Evolutionary conservation across 305 asterid genomes (phyloP).

Genomic region (Ajuga reptans): DNA sequence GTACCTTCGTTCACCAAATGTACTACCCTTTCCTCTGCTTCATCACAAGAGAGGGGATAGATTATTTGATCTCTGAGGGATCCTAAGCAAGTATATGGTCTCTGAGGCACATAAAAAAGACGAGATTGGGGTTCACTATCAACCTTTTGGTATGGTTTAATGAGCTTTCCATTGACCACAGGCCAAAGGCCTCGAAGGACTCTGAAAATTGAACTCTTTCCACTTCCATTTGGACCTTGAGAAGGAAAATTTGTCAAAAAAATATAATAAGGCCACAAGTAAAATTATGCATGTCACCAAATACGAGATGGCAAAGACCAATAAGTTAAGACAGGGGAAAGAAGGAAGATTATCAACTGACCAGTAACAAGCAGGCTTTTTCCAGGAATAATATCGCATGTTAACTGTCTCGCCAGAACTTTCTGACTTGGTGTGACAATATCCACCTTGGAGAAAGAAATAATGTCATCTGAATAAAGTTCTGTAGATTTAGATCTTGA

Average conservation of each 20-base stretch:
- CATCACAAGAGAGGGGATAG: slow-evolving; percentile 77
- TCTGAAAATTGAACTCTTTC: slow-evolving; percentile 94
- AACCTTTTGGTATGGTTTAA: slow-evolving; percentile 45
- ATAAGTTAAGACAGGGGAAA: not conserved
- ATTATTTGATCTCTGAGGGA: slow-evolving; percentile 96
- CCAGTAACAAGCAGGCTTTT: slow-evolving; percentile 94
- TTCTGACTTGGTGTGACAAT: slow-evolving; percentile 82
- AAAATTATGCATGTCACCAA: not conserved
- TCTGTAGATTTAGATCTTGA: slow-evolving; percentile 29
- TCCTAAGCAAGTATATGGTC: slow-evolving; percentile 96
- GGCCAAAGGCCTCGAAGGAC: slow-evolving; percentile 99
- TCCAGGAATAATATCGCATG: slow-evolving; percentile 72
- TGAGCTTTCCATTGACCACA: slow-evolving; percentile 69
- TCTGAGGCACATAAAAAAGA: slow-evolving; percentile 87
- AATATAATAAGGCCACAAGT: not conserved
- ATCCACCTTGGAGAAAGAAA: slow-evolving; percentile 84
- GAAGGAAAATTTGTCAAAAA: slow-evolving; percentile 20
- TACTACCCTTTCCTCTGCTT: slow-evolving; percentile 60
- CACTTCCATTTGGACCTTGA: slow-evolving; percentile 97
- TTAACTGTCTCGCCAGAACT: slow-evolving; percentile 71
- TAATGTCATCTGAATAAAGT: slow-evolving; percentile 41
- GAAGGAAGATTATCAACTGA: slow-evolving; percentile 40
- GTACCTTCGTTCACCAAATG: slow-evolving; percentile 42
- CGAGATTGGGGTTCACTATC: slow-evolving; percentile 44
- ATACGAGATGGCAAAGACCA: not conserved